Evolutionary conservation across 1,139 yeast genomes (phyloP), one percentile per base, ranked within the genome.

Genomic region (Nadsonia commutata): DNA sequence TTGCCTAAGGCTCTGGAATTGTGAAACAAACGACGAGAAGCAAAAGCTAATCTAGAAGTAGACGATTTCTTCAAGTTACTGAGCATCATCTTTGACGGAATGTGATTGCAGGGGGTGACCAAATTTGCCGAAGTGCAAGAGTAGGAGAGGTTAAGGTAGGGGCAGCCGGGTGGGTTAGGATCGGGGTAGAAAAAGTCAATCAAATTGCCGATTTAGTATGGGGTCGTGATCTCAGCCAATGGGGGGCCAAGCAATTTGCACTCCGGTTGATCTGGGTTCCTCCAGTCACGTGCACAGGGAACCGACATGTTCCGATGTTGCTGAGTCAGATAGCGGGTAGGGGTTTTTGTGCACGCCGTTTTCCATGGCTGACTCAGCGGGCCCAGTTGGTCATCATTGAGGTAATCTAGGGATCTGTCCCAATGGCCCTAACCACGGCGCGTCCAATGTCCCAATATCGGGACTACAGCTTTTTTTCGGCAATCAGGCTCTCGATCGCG

Each of bases 1-100:
- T 46, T 44, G 39, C 45, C 49, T 22, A 52, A 46, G 33, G 46
- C 40, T 11, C 50, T 47, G 21, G 55, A 40, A 40, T 51, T 44
- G 44, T 47, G 42, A 43, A 51, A 51, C 33, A 48, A 41, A 17
- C 53, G 49, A 19, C 43, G 33, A 23, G 27, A 22, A 20, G 21
- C 36, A 31, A 21, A 20, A 20, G 31, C 17, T 17, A 7, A 18
- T 17, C 22, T 11, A 13, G 41, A n/a, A 22, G 17, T 20, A 40
- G 27, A 8, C 2, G 21, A 18, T 40, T 13, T 18, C 27, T 21
- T 21, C 18, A 8, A 19, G 40, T 20, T 18, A 38, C 11, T 38
- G 40, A 38, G 22, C 33, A 23, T 27, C 33, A 27, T 27, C 33
- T 27, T 27, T 13, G 33, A 27, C 5, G 16, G 16, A 27, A 27